Percentiles rank a stretch among this genome's conserved stretches.
These are phyloP conservation scores for Suillus sp. DNA, from an alignment of 768 basidiomycete genomes.

Conservation along the genomic window DNA sequence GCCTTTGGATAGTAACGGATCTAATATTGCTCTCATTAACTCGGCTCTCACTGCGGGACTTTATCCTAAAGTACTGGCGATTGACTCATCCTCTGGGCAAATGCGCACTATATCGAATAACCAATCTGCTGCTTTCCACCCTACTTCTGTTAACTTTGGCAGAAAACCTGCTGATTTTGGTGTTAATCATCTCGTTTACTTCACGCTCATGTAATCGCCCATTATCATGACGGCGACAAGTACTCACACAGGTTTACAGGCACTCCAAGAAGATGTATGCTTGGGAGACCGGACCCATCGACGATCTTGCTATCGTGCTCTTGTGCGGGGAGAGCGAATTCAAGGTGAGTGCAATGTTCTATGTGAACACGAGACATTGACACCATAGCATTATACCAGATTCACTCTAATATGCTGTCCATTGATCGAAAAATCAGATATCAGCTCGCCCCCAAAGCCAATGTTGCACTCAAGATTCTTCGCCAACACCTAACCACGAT, in stretches of 20 bases:
- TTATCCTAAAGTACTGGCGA: slow-evolving; percentile 84
- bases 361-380: slow-evolving; percentile 1
- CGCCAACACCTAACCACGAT: slow-evolving; percentile 61
- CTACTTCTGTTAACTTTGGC: slow-evolving; percentile 88
- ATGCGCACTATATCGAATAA: slow-evolving; percentile 84
- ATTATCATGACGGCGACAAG: not conserved
- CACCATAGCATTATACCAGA: slow-evolving; percentile 42
- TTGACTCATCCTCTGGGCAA: slow-evolving; percentile 63
- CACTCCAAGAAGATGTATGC: slow-evolving; percentile 91
- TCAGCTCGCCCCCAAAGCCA: slow-evolving; percentile 66
- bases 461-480: slow-evolving; percentile 78
- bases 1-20: slow-evolving; percentile 69
- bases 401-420: slow-evolving; percentile 65
- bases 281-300: slow-evolving; percentile 91
- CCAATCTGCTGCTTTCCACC: slow-evolving; percentile 79
- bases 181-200: slow-evolving; percentile 76
- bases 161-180: slow-evolving; percentile 69
- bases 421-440: slow-evolving; percentile 89
- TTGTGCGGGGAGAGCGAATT: slow-evolving; percentile 91
- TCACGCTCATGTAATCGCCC: slow-evolving; percentile 76
- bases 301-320: slow-evolving; percentile 78
- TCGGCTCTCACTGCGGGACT: slow-evolving; percentile 85
- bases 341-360: slow-evolving; percentile 53
- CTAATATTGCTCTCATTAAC: slow-evolving; percentile 66
- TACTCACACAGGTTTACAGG: slow-evolving; percentile 45